Base-by-base conservation (phyloP, 2,329 filamentous ascomycete genomes). In the Penicillium frequentans region DNA sequence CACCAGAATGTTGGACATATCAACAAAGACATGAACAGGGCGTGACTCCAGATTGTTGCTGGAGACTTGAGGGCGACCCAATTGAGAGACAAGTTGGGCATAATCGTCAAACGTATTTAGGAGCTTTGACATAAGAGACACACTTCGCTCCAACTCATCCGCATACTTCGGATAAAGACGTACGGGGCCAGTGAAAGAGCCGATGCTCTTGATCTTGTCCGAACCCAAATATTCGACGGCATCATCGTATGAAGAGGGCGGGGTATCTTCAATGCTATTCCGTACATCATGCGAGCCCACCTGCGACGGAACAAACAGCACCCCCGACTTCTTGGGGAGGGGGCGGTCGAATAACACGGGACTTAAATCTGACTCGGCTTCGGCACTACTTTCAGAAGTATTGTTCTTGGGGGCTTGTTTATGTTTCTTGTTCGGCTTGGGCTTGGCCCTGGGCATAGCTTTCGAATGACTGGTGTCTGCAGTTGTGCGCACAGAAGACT, bases 1-100 rank as follows among this genome's bases (percentile, higher is more conserved):
- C 65, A 97, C 93, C 67, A 90, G 85, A 55, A 97, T 96, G 24
- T 55, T 55, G 9, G 53, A 55, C 47, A 51, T 55, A n/a, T 55
- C 53, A 21, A 55, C 53, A 39, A 55, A 55, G 27, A 55, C 53
- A 29, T 55, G 53, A 21, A 55, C 37, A 19, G 53, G 26, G 27
- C 37, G 35, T 33, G 37, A 63, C 82, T 82, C 24, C 79, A 81
- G 56, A 78, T 75, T 6, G 9, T 21, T 19, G 8, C 23, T 29
- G 35, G 5, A 29, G n/a, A 13, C 10, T 14, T 19, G 26, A 43
- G 33, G 23, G 6, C 33, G 31, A 33, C 52, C 52, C 23, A 54
- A 21, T 13, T 49, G 35, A 8, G 37, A 44, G 64, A 68, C 55
- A 13, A 61, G 52, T 45, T 67, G 64, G 42, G 69, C 69, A 49